Conservation (phyloP, 2,329 filamentous ascomycete genomes). For the Orbilia javanica region DNA sequence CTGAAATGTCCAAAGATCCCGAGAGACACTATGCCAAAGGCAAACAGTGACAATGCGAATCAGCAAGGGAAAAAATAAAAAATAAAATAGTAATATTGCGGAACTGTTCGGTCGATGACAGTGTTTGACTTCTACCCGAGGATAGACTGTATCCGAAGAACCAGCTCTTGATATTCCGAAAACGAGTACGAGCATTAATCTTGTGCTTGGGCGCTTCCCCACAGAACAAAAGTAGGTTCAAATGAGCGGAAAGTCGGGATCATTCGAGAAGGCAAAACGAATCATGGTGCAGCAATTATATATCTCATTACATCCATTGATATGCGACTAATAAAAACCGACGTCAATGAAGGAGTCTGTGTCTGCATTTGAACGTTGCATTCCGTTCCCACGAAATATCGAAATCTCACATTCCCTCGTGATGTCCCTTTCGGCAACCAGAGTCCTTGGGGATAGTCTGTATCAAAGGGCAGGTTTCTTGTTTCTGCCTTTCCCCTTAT, state of each 20-base stretch:
- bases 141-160: slow-evolving; percentile 47
- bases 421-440: slow-evolving; percentile 47
- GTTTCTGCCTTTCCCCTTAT: slow-evolving; percentile 10
- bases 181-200: slow-evolving; percentile 38
- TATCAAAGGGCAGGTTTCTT: background rate
- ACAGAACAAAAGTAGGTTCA: slow-evolving; percentile 23
- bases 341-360: slow-evolving; percentile 29
- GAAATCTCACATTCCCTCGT: slow-evolving; percentile 42
- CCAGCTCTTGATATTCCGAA: slow-evolving; percentile 41
- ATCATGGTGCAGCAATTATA: slow-evolving; percentile 35
- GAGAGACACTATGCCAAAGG: slow-evolving; percentile 28
- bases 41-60: slow-evolving; percentile 17
- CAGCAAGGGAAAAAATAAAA: background rate
- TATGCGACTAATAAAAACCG: slow-evolving; percentile 42
- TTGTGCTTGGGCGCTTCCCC: slow-evolving; percentile 45
- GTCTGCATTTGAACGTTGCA: slow-evolving; percentile 57
- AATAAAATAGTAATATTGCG: background rate
- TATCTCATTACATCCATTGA: slow-evolving; percentile 35
- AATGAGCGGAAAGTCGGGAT: slow-evolving; percentile 45
- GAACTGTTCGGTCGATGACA: slow-evolving; percentile 12
- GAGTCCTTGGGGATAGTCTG: too few relatives aligned
- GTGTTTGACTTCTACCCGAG: slow-evolving; percentile 36
- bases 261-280: slow-evolving; percentile 48
- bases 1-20: slow-evolving; percentile 15
- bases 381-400: slow-evolving; percentile 56